Evolutionary conservation across 1,139 yeast species (phyloP).

Genomic region (Zygosaccharomyces pseudobailii): DNA sequence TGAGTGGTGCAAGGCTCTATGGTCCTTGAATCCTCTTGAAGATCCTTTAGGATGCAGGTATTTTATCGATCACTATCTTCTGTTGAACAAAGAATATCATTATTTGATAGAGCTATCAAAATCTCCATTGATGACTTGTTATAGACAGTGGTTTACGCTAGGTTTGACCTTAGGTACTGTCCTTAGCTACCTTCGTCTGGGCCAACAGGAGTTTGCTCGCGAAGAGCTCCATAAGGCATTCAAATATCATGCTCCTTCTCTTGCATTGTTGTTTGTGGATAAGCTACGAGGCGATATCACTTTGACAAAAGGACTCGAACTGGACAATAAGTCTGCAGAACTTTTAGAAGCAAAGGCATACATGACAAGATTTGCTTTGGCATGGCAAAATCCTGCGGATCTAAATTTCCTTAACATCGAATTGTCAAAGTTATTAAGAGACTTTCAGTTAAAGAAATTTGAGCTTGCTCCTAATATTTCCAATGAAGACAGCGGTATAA

Average conservation of each 20-base stretch:
- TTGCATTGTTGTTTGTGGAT: constrained; percentile 22
- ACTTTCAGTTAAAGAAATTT: constrained; percentile 16
- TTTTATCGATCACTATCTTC: constrained; percentile 75
- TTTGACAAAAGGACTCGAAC: constrained; percentile 7
- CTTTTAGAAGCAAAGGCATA: constrained; percentile 28
- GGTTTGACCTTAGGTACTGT: constrained; percentile 66
- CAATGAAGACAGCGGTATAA: constrained; percentile 1
- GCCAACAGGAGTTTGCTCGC: constrained; percentile 42
- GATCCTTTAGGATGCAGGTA: constrained; percentile 84
- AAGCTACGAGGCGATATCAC: constrained; percentile 23
- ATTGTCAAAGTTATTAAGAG: constrained; percentile 37
- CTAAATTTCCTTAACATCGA: constrained; percentile 48
- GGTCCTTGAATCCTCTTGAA: constrained; percentile 67
- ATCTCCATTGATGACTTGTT: constrained; percentile 53
- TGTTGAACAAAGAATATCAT: constrained; percentile 59
- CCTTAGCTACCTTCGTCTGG: constrained; percentile 49
- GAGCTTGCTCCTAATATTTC: constrained; percentile 8
- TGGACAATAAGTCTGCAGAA: constrained; percentile 29
- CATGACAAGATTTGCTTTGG: constrained; percentile 23
- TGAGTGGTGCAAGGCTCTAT: constrained; percentile 63
- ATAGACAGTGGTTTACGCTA: constrained; percentile 67
- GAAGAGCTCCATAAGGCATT: constrained; percentile 48
- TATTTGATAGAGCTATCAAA: constrained; percentile 54
- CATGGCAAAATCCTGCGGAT: constrained; percentile 33
- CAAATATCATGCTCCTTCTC: constrained; percentile 51